phyloP scores from a whole-genome alignment of 1,284 basidiomycete genomes.

The Stygiomarasmius scandens region DNA sequence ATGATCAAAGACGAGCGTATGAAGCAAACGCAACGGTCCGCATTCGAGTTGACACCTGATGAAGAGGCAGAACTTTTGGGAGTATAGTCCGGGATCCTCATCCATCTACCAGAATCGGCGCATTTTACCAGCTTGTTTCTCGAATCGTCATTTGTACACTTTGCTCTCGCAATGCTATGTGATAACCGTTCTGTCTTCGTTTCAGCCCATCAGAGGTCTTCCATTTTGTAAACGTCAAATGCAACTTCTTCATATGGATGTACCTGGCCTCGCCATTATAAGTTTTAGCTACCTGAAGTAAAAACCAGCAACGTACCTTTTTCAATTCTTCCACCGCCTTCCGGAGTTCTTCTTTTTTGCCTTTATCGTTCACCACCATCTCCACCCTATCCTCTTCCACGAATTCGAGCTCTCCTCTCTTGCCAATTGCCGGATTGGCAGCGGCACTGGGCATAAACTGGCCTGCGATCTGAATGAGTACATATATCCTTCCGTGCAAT shows the following conservation, averaged over 20 bases:
- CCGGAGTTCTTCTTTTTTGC: conserved; percentile 37
- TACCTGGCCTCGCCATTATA: conserved; percentile 31
- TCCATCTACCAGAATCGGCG: not conserved
- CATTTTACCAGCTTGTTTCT: not conserved
- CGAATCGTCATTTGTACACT: not conserved
- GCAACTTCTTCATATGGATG: conserved; percentile 64
- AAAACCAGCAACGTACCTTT: conserved; percentile 37
- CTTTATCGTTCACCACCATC: conserved; percentile 47
- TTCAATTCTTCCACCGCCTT: conserved; percentile 48
- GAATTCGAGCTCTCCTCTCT: conserved; percentile 42
- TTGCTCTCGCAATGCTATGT: not conserved
- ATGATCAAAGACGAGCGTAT: conserved; percentile 53
- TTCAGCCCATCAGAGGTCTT: conserved; percentile 40
- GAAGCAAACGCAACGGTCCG: conserved; percentile 24
- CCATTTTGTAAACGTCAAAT: conserved; percentile 56
- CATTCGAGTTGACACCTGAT: conserved; percentile 5
- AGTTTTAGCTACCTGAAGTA: not conserved
- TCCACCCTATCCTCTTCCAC: conserved; percentile 61
- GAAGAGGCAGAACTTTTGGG: conserved; percentile 13
- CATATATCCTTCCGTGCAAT: conserved; percentile 2
- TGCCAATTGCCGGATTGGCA: conserved; percentile 49
- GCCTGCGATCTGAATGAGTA: conserved; percentile 31
- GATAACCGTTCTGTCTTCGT: not conserved
- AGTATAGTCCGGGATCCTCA: not conserved
- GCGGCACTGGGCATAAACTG: conserved; percentile 47